Evolutionary conservation across 129 eudicot species (phyloP).

Genomic region (Centaurea solstitialis): DNA sequence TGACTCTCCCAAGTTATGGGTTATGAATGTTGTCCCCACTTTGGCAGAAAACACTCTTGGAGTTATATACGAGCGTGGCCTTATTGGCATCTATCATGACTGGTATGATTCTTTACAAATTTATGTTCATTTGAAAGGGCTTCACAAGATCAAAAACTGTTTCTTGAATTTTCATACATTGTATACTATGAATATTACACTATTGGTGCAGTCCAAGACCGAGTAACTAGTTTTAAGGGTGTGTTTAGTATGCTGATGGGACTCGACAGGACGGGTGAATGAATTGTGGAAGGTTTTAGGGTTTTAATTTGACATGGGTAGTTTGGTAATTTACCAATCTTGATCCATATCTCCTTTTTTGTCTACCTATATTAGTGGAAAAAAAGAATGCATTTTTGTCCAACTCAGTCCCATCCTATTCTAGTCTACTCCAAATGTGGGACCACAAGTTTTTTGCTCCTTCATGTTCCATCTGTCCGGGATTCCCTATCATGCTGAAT

Average conservation of each 20-base stretch:
- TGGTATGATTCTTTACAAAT: constrained; percentile 48
- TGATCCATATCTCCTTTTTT: too few relatives aligned
- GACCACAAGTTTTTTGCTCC: too few relatives aligned
- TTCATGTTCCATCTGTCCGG: too few relatives aligned
- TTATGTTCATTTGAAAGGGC: neutral
- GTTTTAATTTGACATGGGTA: too few relatives aligned
- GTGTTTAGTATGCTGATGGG: too few relatives aligned
- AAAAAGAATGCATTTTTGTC: neutral
- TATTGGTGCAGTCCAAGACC: neutral
- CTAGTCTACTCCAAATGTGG: neutral
- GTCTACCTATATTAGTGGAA: neutral
- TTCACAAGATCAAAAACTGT: neutral
- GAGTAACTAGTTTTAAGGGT: neutral
- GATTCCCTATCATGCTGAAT: neutral
- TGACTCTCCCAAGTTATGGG: constrained; percentile 88
- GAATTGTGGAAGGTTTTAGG: too few relatives aligned
- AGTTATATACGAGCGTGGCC: constrained; percentile 85
- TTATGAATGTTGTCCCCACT: constrained; percentile 97
- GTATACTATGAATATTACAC: neutral
- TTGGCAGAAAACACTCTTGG: constrained; percentile 83
- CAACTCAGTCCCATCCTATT: neutral
- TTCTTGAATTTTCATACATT: neutral
- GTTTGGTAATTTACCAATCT: neutral
- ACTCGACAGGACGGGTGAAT: too few relatives aligned
- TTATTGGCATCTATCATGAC: constrained; percentile 96